phyloP scores from a whole-genome alignment of 805 yeast genomes.

The Metschnikowia proteae region DNA sequence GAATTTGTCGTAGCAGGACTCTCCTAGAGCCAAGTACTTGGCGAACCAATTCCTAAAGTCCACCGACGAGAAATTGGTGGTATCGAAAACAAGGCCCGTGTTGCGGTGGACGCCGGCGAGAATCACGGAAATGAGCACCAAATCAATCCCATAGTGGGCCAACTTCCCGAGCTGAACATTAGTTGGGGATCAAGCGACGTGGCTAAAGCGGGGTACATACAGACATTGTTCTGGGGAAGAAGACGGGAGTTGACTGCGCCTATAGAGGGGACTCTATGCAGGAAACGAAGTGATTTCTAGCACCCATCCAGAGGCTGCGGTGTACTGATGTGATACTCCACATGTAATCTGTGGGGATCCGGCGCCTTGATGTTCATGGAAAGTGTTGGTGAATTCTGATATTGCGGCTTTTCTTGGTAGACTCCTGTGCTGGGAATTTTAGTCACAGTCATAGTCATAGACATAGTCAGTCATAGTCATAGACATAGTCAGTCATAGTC shows the following conservation, averaged over 20 bases:
- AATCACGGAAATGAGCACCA: conserved; percentile 72
- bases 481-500: too few relatives aligned
- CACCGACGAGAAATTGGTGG: conserved; percentile 46
- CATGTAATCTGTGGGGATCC: too few relatives aligned
- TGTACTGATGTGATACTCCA: too few relatives aligned
- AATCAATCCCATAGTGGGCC: conserved; percentile 71
- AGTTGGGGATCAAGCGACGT: neutral
- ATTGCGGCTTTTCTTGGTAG: too few relatives aligned
- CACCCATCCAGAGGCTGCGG: too few relatives aligned
- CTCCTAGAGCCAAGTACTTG: conserved; percentile 58
- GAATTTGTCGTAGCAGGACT: conserved; percentile 48
- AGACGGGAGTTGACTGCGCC: neutral
- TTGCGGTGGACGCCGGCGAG: conserved; percentile 83
- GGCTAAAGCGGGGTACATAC: conserved; percentile 4
- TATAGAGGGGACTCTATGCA: too few relatives aligned
- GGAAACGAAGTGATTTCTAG: too few relatives aligned
- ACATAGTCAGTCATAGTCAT: too few relatives aligned
- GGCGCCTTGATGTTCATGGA: too few relatives aligned
- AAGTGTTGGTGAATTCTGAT: too few relatives aligned
- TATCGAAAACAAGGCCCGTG: conserved; percentile 66
- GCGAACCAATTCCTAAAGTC: conserved; percentile 46
- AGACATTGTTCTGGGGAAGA: conserved; percentile 2
- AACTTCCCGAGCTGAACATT: conserved; percentile 52
- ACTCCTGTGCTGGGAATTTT: too few relatives aligned
- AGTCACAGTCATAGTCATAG: too few relatives aligned